These are phyloP conservation scores for Gryganskiella cystojenkinii DNA, from an alignment of 192 early-diverging fungal species.

Conservation along the genomic window DNA sequence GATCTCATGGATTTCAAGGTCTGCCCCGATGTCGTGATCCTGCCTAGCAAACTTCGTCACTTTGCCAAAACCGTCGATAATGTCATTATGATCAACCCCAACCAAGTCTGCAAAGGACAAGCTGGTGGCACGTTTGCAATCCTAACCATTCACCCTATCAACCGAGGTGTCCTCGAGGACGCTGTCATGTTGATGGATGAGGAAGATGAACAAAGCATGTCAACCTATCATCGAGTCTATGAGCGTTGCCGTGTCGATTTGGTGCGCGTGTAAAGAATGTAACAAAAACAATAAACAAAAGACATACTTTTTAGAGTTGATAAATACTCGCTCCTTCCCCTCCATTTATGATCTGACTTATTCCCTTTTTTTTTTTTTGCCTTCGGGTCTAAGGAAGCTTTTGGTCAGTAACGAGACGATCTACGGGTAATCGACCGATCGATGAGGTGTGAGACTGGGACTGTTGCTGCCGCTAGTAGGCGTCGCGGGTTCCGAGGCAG, in stretches of 20 bases:
- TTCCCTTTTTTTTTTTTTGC: no score
- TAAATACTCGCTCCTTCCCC: no score
- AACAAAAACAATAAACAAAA: not conserved
- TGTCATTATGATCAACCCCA: slow-evolving; percentile 88
- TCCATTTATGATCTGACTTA: no score
- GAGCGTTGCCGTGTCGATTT: slow-evolving; percentile 55
- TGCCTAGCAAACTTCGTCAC: slow-evolving; percentile 77
- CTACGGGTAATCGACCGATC: no score
- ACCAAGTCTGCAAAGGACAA: slow-evolving; percentile 73
- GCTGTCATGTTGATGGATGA: slow-evolving; percentile 44
- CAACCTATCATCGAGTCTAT: slow-evolving; percentile 33
- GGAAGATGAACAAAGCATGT: slow-evolving; percentile 37
- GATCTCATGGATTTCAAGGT: slow-evolving; percentile 59
- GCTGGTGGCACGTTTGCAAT: slow-evolving; percentile 86
- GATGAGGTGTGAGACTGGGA: not conserved
- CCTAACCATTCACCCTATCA: slow-evolving; percentile 75
- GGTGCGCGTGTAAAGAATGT: slow-evolving; percentile 34
- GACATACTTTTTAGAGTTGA: no score
- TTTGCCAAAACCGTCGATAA: slow-evolving; percentile 81
- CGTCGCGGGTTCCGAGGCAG: not conserved
- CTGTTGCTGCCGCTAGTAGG: not conserved
- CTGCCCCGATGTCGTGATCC: slow-evolving; percentile 87
- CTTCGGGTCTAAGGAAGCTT: no score
- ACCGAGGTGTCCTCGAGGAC: slow-evolving; percentile 5
- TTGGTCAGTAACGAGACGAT: no score